Evolutionary conservation across 1,284 basidiomycete genomes (phyloP), one percentile per base, ranked within the genome.

Genomic region (Microstroma glucosiphilum): DNA sequence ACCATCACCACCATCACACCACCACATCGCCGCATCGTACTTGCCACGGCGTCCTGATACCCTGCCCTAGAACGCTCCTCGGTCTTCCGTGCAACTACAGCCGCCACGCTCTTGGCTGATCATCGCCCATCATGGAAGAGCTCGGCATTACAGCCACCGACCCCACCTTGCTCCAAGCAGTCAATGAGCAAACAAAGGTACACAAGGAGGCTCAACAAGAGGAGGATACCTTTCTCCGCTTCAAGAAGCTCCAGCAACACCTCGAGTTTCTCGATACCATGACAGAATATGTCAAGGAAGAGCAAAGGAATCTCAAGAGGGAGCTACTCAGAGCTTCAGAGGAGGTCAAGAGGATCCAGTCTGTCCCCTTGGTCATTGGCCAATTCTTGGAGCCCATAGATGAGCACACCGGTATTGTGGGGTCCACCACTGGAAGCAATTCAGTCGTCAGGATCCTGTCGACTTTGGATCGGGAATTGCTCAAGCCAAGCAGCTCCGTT

Each of bases 341-440:
- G 81, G 96, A 99, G 83, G 96, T 99, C 73, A 97, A 97, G 82
- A 89, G 96, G 61, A 99, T 99, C 78, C 93, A 99, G 82, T 92
- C 91, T 57, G 96, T 98, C 2, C 96, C 96, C 0, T 87, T 99
- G n/a, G 96, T 99, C 75, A 99, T 99, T 73, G 96, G 96, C 58
- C 96, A 99, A 80, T 99, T 99, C 84, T 86, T 98, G 51, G 96
- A 99, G 81, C 91, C 96, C 60, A 97, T 99, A 80, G 96, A 99
- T 83, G 91, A 97, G 80, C 88, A 90, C 76, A 92, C 94, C 21
- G 93, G 90, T 64, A 99, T 99, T 69, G 96, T 98, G 21, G 96
- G 94, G 43, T 93, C 91, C 30, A 99, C 96, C 0, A 98, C 96
- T 9, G 94, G 96, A 8, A 93, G 90, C 37, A 99, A 97, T 82